phyloP scores from a whole-genome alignment of 2,329 filamentous ascomycete species.

The Fonsecaea pedrosoi region DNA sequence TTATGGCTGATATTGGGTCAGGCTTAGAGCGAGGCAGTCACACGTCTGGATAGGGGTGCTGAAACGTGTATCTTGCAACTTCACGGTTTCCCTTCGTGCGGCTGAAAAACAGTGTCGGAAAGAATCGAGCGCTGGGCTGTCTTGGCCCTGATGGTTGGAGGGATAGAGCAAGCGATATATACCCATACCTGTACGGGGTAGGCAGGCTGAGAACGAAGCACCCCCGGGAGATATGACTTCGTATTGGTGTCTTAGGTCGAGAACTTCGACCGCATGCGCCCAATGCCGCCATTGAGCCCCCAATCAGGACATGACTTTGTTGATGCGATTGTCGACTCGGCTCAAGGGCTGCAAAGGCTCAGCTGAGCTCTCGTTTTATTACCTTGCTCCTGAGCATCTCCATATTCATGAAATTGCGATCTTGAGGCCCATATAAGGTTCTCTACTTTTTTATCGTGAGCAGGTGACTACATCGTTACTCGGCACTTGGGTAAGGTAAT shows the following conservation, averaged over 20 bases:
- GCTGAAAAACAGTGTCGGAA: constrained; percentile 6
- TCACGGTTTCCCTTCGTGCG: neutral
- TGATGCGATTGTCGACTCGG: neutral
- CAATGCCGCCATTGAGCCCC: neutral
- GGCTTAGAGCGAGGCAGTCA: neutral
- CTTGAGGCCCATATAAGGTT: neutral
- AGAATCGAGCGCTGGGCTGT: neutral
- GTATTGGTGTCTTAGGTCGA: neutral
- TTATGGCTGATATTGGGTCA: neutral
- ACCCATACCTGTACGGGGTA: neutral
- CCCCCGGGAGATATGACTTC: neutral
- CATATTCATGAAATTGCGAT: neutral
- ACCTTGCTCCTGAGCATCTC: neutral
- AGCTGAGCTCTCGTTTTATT: neutral
- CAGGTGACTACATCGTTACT: neutral
- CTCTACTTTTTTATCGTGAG: neutral
- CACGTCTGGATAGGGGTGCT: neutral
- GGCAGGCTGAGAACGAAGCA: neutral
- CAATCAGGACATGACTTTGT: neutral
- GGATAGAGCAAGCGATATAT: constrained; percentile 6
- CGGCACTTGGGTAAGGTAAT: no score
- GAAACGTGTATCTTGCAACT: neutral
- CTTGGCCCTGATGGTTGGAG: neutral
- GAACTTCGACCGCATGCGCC: neutral
- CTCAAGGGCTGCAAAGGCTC: neutral